Conservation (phyloP, 768 basidiomycete species). For the Kwoniella shandongensis region DNA sequence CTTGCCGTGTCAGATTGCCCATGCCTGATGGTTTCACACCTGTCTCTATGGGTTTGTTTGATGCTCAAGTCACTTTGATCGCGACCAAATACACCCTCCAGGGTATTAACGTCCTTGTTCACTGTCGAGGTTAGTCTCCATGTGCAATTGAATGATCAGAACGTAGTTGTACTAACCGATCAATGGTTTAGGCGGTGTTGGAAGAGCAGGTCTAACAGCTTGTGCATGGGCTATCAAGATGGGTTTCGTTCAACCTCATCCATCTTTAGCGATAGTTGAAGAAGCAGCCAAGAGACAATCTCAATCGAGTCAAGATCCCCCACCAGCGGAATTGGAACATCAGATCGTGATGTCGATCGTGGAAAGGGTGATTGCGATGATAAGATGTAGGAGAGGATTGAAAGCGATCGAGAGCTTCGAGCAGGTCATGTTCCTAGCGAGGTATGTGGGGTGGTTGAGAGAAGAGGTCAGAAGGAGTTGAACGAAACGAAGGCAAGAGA, state of each 20-base stretch:
- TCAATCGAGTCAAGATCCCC: background rate
- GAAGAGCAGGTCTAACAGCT: conserved; percentile 86
- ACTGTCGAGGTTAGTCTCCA: conserved; percentile 69
- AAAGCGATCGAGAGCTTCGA: conserved; percentile 95
- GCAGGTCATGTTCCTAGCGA: conserved; percentile 63
- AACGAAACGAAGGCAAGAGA: background rate
- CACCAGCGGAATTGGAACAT: conserved; percentile 44
- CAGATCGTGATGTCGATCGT: conserved; percentile 63
- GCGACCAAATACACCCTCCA: conserved; percentile 71
- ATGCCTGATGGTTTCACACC: conserved; percentile 89
- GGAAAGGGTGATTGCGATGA: conserved; percentile 69
- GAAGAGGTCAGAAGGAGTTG: conserved; percentile 11
- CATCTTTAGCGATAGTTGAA: conserved; percentile 35
- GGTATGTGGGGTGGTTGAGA: conserved; percentile 47
- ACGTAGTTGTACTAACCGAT: background rate
- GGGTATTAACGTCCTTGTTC: conserved; percentile 72
- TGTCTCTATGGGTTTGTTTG: conserved; percentile 61
- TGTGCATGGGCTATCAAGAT: conserved; percentile 91
- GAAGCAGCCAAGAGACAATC: conserved; percentile 16
- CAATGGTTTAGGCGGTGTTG: conserved; percentile 64
- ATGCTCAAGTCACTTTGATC: conserved; percentile 66
- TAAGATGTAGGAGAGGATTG: conserved; percentile 71
- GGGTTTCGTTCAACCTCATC: conserved; percentile 76
- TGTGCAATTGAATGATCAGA: background rate
- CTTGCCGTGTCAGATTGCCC: conserved; percentile 69